These are phyloP conservation scores for Dianthus caryophyllus DNA, from an alignment of 148 eudicot genomes.

Conservation along the genomic window DNA sequence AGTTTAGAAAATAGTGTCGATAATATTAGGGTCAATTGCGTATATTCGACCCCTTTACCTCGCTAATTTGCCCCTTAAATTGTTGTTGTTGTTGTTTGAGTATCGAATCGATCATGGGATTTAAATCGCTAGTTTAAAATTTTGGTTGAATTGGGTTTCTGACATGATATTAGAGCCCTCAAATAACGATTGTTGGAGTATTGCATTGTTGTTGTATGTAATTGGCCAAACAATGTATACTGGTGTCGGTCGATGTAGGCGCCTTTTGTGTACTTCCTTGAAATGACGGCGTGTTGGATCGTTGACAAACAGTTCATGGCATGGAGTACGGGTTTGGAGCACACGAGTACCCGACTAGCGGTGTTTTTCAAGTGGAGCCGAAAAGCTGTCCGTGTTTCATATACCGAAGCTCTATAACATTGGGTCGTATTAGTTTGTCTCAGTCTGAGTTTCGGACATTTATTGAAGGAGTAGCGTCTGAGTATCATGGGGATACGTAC, in stretches of 20 bases:
- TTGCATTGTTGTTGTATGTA: background rate
- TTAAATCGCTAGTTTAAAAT: too few relatives aligned
- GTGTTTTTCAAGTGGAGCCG: constrained; percentile 86
- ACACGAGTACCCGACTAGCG: constrained; percentile 68
- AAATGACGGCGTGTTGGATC: background rate
- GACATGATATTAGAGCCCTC: too few relatives aligned
- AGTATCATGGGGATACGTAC: constrained; percentile 83
- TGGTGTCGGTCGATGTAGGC: background rate
- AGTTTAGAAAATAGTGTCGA: too few relatives aligned
- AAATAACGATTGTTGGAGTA: background rate
- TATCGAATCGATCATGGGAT: too few relatives aligned
- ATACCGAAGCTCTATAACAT: constrained; percentile 55
- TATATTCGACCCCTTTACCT: background rate
- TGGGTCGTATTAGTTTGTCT: constrained; percentile 58
- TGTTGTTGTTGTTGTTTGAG: background rate
- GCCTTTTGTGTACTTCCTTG: background rate
- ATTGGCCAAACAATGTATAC: background rate
- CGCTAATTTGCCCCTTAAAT: too few relatives aligned
- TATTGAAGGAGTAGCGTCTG: constrained; percentile 57
- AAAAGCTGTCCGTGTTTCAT: constrained; percentile 75
- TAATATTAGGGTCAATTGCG: constrained; percentile 2
- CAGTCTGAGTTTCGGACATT: constrained; percentile 56
- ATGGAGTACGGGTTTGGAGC: constrained; percentile 92
- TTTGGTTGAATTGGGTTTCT: too few relatives aligned
- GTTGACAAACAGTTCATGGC: constrained; percentile 57